Evolutionary conservation across 2,329 filamentous ascomycete species (phyloP).

Genomic region (Aspergillus sp.): DNA sequence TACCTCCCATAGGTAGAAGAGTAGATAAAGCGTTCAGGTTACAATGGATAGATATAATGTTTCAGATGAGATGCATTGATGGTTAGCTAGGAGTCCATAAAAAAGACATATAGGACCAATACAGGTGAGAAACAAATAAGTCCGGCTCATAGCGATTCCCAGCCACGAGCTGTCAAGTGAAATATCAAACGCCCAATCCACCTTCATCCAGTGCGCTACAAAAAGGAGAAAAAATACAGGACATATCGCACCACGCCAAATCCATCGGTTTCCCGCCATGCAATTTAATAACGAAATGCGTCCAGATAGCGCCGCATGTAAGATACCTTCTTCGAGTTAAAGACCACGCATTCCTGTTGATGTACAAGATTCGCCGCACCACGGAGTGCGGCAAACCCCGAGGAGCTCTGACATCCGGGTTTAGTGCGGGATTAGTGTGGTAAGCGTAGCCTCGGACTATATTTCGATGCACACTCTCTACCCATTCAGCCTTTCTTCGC

Average conservation of each 20-base stretch:
- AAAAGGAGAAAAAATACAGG: slow-evolving; percentile 4
- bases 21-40: background rate
- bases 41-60: background rate
- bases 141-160: slow-evolving; percentile 5
- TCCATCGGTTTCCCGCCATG: background rate
- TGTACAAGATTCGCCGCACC: too few relatives aligned
- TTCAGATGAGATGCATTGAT: slow-evolving; percentile 3
- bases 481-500: background rate
- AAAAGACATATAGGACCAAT: slow-evolving; percentile 2
- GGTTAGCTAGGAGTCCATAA: background rate
- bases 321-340: background rate
- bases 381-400: background rate
- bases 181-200: slow-evolving; percentile 12
- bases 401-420: background rate
- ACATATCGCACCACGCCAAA: background rate
- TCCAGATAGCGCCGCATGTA: background rate
- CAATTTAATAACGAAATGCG: background rate
- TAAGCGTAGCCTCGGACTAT: background rate
- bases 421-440: background rate
- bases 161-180: slow-evolving; percentile 3
- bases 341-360: background rate
- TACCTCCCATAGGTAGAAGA: background rate
- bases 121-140: slow-evolving; percentile 10
- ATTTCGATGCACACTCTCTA: background rate
- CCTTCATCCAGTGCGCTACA: slow-evolving; percentile 10